Percentiles rank a stretch among this genome's conserved stretches.
These are phyloP conservation scores for Irpex rosettiformis DNA, from an alignment of 1,284 basidiomycete genomes.

Conservation along the genomic window DNA sequence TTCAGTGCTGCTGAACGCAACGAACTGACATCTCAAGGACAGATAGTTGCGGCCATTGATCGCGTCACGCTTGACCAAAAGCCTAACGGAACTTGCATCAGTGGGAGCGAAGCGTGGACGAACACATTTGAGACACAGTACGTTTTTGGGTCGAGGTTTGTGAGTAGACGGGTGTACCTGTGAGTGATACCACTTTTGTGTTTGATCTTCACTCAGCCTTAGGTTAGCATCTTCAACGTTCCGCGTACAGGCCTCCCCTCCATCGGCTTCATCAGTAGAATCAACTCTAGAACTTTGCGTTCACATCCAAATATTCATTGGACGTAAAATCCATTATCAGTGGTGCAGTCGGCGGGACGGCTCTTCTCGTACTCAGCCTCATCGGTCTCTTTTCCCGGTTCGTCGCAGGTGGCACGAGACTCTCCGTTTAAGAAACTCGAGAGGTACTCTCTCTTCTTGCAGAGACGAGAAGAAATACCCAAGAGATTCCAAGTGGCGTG, in stretches of 20 bases:
- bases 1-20: slow-evolving; percentile 20
- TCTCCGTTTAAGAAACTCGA: background rate
- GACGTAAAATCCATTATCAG: background rate
- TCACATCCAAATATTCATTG: background rate
- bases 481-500: background rate
- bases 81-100: slow-evolving; percentile 32
- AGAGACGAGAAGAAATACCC: background rate
- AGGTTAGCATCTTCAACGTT: slow-evolving; percentile 34
- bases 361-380: background rate
- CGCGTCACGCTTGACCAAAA: slow-evolving; percentile 35
- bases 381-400: background rate
- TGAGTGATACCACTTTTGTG: slow-evolving; percentile 12
- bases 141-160: slow-evolving; percentile 37
- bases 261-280: slow-evolving; percentile 32
- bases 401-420: background rate
- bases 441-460: background rate
- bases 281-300: background rate
- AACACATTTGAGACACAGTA: slow-evolving; percentile 30
- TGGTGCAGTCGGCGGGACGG: background rate
- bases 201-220: background rate
- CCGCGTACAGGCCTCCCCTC: slow-evolving; percentile 27
- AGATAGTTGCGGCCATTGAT: slow-evolving; percentile 30
- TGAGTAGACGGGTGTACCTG: slow-evolving; percentile 38
- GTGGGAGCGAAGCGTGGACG: slow-evolving; percentile 35
- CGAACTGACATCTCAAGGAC: slow-evolving; percentile 19